These are phyloP conservation scores for Kodamaea hsintzibuensis DNA, from an alignment of 805 yeast species.

Conservation along the genomic window DNA sequence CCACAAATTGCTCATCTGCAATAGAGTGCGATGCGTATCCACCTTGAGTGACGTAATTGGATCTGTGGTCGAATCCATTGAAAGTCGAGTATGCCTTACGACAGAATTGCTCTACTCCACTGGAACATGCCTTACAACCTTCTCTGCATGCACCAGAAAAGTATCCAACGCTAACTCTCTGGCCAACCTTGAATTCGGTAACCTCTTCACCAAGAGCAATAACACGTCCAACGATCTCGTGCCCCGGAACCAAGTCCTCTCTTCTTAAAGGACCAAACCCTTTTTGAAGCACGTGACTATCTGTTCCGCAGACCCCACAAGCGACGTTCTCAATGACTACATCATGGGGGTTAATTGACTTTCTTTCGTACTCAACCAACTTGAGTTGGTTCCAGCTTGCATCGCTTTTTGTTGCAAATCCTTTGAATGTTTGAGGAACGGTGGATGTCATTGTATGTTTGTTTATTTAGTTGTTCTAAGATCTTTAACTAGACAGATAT, in stretches of 20 bases:
- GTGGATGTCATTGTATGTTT: neutral
- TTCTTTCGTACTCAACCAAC: conserved; percentile 28
- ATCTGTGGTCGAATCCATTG: conserved; percentile 35
- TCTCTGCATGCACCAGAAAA: conserved; percentile 58
- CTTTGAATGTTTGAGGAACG: conserved; percentile 31
- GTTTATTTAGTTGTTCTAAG: no score
- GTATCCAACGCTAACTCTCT: conserved; percentile 81
- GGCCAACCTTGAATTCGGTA: conserved; percentile 60
- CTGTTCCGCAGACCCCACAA: conserved; percentile 66
- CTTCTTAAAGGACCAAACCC: conserved; percentile 48
- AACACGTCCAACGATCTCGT: conserved; percentile 64
- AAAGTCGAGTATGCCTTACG: conserved; percentile 51
- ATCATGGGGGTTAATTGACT: conserved; percentile 36
- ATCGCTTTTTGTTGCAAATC: conserved; percentile 32
- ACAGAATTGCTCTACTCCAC: conserved; percentile 51
- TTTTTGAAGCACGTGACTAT: conserved; percentile 51
- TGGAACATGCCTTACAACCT: conserved; percentile 51
- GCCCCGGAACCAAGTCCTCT: conserved; percentile 52
- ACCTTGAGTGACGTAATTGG: conserved; percentile 41
- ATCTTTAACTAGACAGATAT: no score
- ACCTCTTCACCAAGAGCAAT: conserved; percentile 58
- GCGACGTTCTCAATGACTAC: conserved; percentile 59
- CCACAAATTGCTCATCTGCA: conserved; percentile 45
- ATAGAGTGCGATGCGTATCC: conserved; percentile 53
- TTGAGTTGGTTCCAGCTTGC: conserved; percentile 35